Evolutionary conservation across 345 rosid species (phyloP).

Genomic region (Eucalyptus tenuipes): DNA sequence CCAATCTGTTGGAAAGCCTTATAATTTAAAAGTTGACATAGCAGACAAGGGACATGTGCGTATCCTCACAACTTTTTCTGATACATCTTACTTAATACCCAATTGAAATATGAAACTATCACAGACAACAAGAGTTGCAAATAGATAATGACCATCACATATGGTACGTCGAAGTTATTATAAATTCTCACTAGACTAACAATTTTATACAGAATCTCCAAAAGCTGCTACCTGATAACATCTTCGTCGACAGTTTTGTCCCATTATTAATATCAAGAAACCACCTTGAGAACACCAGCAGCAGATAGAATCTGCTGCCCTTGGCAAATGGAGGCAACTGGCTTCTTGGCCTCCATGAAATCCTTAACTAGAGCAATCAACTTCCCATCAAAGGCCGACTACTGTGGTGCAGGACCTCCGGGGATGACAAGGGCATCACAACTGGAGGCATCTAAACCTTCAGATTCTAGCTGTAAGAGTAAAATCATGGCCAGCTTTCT

Average conservation of each 20-base stretch:
- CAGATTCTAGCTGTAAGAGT: slow-evolving; percentile 46
- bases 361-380: slow-evolving; percentile 50
- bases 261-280: background rate
- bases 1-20: background rate
- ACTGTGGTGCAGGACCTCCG: slow-evolving; percentile 83
- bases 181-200: background rate
- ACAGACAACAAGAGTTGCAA: background rate
- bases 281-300: slow-evolving; percentile 79
- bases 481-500: slow-evolving; percentile 75
- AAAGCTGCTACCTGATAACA: background rate
- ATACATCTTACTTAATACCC: background rate
- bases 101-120: background rate
- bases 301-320: slow-evolving; percentile 90
- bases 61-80: background rate
- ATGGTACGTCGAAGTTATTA: background rate
- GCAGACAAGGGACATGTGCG: background rate
- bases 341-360: slow-evolving; percentile 59
- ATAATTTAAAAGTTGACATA: background rate
- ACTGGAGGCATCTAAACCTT: slow-evolving; percentile 35
- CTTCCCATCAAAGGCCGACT: slow-evolving; percentile 47
- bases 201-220: background rate
- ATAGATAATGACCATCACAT: background rate
- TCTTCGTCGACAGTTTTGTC: background rate
- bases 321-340: slow-evolving; percentile 84
- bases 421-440: slow-evolving; percentile 92